Conservation (phyloP, 2,329 filamentous ascomycete genomes). For the Ophiostoma sp. region DNA sequence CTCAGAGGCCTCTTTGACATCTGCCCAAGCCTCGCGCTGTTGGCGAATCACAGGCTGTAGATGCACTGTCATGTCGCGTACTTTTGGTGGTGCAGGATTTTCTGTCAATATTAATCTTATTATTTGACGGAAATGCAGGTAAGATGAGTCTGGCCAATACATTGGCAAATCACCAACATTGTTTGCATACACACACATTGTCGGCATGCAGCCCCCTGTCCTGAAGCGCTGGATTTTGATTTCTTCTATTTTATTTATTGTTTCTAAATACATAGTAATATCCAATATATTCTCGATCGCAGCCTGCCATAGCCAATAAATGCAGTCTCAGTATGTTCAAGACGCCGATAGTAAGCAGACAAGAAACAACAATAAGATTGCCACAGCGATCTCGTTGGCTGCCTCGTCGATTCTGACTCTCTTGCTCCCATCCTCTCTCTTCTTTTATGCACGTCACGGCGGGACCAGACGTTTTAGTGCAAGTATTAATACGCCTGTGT, state of each 20-base stretch:
- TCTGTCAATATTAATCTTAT: background rate
- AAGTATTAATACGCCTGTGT: background rate
- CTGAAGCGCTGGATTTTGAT: background rate
- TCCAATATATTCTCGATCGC: background rate
- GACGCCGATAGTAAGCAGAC: background rate
- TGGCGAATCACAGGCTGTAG: slow-evolving; percentile 19
- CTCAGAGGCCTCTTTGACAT: background rate
- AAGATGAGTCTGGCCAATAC: background rate
- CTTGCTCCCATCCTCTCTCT: background rate
- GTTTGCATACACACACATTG: background rate
- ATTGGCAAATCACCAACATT: background rate
- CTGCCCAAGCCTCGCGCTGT: slow-evolving; percentile 18
- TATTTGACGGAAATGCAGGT: background rate
- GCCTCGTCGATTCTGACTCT: background rate
- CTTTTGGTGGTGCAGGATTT: background rate
- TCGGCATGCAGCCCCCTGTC: background rate
- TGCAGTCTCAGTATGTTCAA: background rate
- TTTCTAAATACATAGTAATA: too few relatives aligned
- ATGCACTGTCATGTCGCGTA: background rate
- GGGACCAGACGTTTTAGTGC: background rate
- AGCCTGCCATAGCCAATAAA: background rate
- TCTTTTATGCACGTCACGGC: slow-evolving; percentile 1
- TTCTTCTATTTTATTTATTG: background rate
- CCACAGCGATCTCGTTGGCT: background rate
- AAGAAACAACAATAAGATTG: background rate